Base-by-base conservation (phyloP, 106 monocot genomes). In the Dendrobium huoshanense region DNA sequence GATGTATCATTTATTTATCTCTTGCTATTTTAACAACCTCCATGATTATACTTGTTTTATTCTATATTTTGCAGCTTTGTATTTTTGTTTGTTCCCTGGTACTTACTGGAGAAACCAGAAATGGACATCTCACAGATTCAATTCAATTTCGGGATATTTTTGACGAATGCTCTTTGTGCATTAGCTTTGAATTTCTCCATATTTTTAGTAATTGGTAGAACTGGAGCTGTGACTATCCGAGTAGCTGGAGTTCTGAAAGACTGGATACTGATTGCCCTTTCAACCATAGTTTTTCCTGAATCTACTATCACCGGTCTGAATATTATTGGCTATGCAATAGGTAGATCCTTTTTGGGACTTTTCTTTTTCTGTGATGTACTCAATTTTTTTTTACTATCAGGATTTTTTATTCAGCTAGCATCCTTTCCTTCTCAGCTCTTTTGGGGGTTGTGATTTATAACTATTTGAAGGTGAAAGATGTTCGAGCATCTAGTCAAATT, bases 181-280 rank as follows among this genome's bases (percentile, higher is more conserved):
- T 84, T 99, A 55, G 95, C 92, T 54, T 90, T 99, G 87, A 99
- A 99, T 72, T 87, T 99, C 77, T 89, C 91, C 54, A 92, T 99
- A 85, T 99, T 99, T 83, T 80, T 99, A 58, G 95, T 95, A 56
- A 92, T 99, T 51, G 98, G 98, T 56, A 89, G 95, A 87, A 99
- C 95, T 40, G 92, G 95, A 8, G 98, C 98, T 54, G 92, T 99
- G 24, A 99, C 98, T 4, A 95, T 93, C 9, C 83, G 95, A 75
- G 92, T 99, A 59, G 95, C 98, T 73, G 98, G 98, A 48, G 98
- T 99, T 79, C 80, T 99, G 41, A 99, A 99, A 84, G 98, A 99
- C 58, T 99, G 98, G 98, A 93, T 99, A 83, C 77, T 99, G 7
- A 95, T 99, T 76, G 94, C 98, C 8, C 91, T 99, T 77, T 99